Evolutionary conservation across 2,329 filamentous ascomycete species (phyloP), one percentile per base, ranked within the genome.

Genomic region (Nectriaceae sp.): DNA sequence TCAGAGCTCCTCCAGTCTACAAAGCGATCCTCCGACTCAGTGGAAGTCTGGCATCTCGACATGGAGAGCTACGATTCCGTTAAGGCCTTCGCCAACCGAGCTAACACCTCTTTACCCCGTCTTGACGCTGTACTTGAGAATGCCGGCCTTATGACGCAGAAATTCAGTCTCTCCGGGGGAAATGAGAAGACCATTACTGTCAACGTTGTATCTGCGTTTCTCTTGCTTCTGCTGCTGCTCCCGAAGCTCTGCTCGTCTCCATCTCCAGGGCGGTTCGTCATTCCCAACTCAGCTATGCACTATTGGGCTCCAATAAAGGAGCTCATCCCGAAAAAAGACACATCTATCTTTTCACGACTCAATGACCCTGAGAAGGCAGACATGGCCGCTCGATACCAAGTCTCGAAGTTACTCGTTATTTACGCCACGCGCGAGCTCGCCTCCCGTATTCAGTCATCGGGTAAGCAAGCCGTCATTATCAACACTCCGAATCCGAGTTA

Each of bases 1-100:
- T 53, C 59, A 21, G 62, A 65, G 21, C 67, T 74, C 2, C 54
- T 67, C 1, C 3, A 52, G 3, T 44, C 42, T 1, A 56, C 54
- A 0, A 46, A 42, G 1, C 11, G 54, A 3, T 3, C 26, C 0
- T 31, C 55, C 0, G 40, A 48, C 1, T 43, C 52, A 0, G 65
- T 80, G 8, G 68, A 77, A 10, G 74, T 81, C 11, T 80, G 74
- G 75, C 6, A 57, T 0, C 55, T 82, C 3, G 76, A 82, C 38
- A 73, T 80, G 69, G 49, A 44, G 0, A 70, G 64, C 2, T 79
- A 79, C 20, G 64, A 67, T 0, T 79, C 75, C 0, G 62, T 80
- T 11, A 65, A 67, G 21, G 46, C 54, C 0, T 80, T 81, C 36
- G 65, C 64, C 2, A 40, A 36, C 8, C 26, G 56, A 0, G 56